Conservation (phyloP, 768 basidiomycete species). For the Clavulina sp. region DNA sequence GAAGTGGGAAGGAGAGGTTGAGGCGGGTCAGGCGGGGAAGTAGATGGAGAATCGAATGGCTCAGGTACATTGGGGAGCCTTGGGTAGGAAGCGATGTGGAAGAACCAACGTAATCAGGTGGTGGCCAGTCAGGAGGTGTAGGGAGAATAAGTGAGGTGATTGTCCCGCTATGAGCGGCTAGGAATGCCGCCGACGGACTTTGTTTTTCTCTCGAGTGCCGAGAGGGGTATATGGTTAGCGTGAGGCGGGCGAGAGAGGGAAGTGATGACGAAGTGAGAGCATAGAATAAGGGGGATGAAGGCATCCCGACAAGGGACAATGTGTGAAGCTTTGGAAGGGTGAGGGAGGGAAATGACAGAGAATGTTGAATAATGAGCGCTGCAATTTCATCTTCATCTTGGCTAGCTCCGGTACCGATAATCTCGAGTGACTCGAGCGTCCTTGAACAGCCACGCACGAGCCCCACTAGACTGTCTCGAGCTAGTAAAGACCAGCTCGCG, state of each 20-base stretch:
- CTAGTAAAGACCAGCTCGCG: constrained; percentile 16
- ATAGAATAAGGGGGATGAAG: constrained; percentile 43
- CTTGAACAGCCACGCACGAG: constrained; percentile 38
- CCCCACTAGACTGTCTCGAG: constrained; percentile 4
- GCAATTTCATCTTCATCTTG: constrained; percentile 10
- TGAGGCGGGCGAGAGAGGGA: constrained; percentile 44
- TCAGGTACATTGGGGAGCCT: no score
- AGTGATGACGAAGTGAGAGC: constrained; percentile 41
- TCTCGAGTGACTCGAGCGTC: constrained; percentile 43
- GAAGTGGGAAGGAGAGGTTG: constrained; percentile 54
- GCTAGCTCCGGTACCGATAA: constrained; percentile 41
- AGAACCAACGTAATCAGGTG: constrained; percentile 7
- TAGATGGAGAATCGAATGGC: background rate
- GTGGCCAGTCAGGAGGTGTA: constrained; percentile 10
- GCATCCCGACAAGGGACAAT: constrained; percentile 47
- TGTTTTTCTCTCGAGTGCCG: constrained; percentile 16
- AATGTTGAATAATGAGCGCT: background rate
- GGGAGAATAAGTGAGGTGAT: constrained; percentile 6
- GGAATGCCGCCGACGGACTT: constrained; percentile 7
- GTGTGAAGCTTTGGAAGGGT: constrained; percentile 39
- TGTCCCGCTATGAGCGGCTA: constrained; percentile 8
- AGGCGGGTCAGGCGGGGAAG: constrained; percentile 45
- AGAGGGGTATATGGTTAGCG: constrained; percentile 43
- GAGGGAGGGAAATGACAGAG: constrained; percentile 20
- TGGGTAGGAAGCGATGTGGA: background rate